Evolutionary conservation across 2,329 filamentous ascomycete species (phyloP).

Genomic region (Metarhizium rileyi): DNA sequence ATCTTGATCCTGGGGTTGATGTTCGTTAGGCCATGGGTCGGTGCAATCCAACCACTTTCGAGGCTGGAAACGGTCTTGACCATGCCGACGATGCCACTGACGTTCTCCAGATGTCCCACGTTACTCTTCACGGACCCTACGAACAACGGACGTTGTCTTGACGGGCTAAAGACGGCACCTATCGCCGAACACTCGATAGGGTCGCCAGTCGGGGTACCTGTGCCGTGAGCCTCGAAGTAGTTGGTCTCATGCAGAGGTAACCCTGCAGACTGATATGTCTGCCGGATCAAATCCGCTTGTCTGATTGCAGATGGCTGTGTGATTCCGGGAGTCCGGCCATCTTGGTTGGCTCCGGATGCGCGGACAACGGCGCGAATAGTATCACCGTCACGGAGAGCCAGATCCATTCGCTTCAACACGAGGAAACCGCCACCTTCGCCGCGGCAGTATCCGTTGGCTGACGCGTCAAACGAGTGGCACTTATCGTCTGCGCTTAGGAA

Average conservation of each 20-base stretch:
- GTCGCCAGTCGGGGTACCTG: slow-evolving; percentile 46
- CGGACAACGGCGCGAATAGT: too few species aligned
- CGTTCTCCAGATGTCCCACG: slow-evolving; percentile 42
- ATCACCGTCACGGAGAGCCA: slow-evolving; percentile 11
- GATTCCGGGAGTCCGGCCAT: slow-evolving; percentile 32
- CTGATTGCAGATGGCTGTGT: slow-evolving; percentile 43
- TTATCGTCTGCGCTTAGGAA: too few species aligned
- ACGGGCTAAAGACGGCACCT: slow-evolving; percentile 35
- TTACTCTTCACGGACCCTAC: slow-evolving; percentile 42
- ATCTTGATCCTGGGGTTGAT: slow-evolving; percentile 39
- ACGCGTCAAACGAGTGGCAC: too few species aligned
- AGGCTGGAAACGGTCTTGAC: slow-evolving; percentile 44
- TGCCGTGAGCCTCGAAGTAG: slow-evolving; percentile 43
- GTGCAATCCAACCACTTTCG: slow-evolving; percentile 38
- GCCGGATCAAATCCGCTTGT: slow-evolving; percentile 31
- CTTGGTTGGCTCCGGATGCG: too few species aligned
- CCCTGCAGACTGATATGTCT: slow-evolving; percentile 22
- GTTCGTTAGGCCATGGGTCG: slow-evolving; percentile 41
- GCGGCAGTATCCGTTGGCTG: too few species aligned
- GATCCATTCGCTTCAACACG: too few species aligned
- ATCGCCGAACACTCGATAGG: slow-evolving; percentile 37
- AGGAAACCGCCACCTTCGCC: too few species aligned
- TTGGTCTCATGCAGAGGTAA: slow-evolving; percentile 20
- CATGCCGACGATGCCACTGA: slow-evolving; percentile 39
- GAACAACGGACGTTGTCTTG: slow-evolving; percentile 31